Evolutionary conservation across 1,139 yeast species (phyloP).

Genomic region (Yamadazyma triangularis): DNA sequence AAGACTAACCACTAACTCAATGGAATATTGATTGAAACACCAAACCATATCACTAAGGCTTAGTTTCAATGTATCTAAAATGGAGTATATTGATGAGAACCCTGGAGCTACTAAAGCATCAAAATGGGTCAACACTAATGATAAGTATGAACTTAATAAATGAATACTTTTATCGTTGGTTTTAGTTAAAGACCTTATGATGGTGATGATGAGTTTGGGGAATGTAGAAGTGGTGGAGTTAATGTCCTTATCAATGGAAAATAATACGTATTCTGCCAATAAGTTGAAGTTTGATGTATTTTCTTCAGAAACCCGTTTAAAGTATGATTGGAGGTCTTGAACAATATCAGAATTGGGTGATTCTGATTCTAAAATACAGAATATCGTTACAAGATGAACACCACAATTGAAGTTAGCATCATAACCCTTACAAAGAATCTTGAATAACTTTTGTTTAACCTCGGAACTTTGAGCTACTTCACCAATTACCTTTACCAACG

Average conservation of each 20-base stretch:
- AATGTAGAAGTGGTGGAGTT: slow-evolving; percentile 5
- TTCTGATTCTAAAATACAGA: neutral
- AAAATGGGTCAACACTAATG: neutral
- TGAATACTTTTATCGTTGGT: neutral
- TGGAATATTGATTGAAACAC: slow-evolving; percentile 62
- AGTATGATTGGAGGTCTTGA: slow-evolving; percentile 11
- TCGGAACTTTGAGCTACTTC: slow-evolving; percentile 1
- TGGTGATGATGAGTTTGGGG: slow-evolving; percentile 1
- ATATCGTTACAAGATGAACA: slow-evolving; percentile 5
- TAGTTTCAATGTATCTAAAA: neutral
- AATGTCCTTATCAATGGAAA: slow-evolving; percentile 5
- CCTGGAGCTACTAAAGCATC: neutral
- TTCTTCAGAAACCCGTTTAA: slow-evolving; percentile 3
- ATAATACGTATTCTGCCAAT: neutral
- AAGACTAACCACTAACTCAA: slow-evolving; percentile 49
- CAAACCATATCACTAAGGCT: slow-evolving; percentile 47
- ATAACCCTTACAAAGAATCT: slow-evolving; percentile 2
- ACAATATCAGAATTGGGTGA: neutral
- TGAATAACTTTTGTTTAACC: slow-evolving; percentile 4
- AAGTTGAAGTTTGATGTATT: too few relatives aligned
- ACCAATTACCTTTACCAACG: slow-evolving; percentile 6
- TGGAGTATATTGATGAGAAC: neutral
- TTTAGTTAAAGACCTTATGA: slow-evolving; percentile 1
- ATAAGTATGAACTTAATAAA: too few relatives aligned
- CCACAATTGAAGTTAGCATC: slow-evolving; percentile 4